A percentile compares a stretch with the other conserved stretches of the same genome.
Evolutionary conservation across 345 rosid species (phyloP).

Genomic region (Heritiera littoralis): DNA sequence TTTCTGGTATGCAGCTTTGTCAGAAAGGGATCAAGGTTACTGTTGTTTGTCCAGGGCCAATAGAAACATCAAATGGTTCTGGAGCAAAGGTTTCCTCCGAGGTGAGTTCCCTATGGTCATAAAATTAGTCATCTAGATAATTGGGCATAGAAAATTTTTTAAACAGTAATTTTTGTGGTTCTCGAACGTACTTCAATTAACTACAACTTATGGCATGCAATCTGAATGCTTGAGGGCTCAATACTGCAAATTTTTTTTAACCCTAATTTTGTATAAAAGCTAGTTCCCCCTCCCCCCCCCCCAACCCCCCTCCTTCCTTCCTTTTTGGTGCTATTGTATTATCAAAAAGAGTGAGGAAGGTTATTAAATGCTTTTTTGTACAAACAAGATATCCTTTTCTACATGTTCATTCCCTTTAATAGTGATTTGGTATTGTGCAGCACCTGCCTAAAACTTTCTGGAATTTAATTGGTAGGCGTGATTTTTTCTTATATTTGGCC

Average conservation of each 20-base stretch:
- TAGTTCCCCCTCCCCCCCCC: too few species aligned
- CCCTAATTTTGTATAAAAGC: neutral
- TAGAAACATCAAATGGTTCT: conserved; percentile 63
- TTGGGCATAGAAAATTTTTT: neutral
- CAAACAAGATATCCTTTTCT: neutral
- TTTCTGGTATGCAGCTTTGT: conserved; percentile 53
- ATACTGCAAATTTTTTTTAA: neutral
- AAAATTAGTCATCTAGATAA: neutral
- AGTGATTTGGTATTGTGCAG: conserved; percentile 4
- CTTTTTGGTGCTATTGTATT: neutral
- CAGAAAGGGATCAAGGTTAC: conserved; percentile 90
- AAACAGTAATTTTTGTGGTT: neutral
- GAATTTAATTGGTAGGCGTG: neutral
- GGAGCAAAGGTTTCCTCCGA: conserved; percentile 55
- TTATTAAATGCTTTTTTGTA: neutral
- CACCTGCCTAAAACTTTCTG: neutral
- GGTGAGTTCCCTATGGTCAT: conserved; percentile 36
- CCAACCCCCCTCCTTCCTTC: too few species aligned
- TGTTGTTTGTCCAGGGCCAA: conserved; percentile 92
- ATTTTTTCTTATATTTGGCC: neutral
- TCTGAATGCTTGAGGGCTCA: neutral
- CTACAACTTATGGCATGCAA: neutral
- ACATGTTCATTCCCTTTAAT: neutral
- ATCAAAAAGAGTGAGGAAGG: neutral
- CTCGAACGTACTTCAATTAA: neutral